These are phyloP conservation scores for Colletotrichum caudatum DNA, from an alignment of 2,329 filamentous ascomycete genomes.

Conservation along the genomic window DNA sequence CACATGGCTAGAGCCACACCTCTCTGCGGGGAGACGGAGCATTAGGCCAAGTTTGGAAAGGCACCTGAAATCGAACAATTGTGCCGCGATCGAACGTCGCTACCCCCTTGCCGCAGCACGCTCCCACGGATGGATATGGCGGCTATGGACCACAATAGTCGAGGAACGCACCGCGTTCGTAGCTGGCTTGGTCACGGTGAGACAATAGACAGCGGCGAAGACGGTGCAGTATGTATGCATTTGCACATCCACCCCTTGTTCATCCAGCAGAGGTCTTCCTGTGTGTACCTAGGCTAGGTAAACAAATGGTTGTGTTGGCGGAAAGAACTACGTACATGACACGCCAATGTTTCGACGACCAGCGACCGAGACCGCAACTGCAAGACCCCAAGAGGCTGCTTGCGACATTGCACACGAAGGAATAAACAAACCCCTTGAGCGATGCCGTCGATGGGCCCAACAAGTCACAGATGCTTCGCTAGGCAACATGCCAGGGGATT, in stretches of 20 bases:
- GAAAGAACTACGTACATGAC: constrained; percentile 12
- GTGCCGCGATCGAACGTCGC: constrained; percentile 40
- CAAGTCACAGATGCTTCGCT: not conserved
- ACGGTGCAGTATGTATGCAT: not conserved
- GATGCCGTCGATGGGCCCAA: not conserved
- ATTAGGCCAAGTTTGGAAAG: constrained; percentile 15
- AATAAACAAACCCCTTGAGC: not conserved
- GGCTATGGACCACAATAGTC: constrained; percentile 15
- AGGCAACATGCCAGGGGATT: not conserved
- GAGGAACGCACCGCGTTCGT: constrained; percentile 22
- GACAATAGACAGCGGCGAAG: constrained; percentile 18
- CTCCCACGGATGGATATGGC: constrained; percentile 38
- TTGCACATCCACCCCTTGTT: constrained; percentile 2
- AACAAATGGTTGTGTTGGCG: constrained; percentile 1
- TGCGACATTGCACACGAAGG: not conserved
- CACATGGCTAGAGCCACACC: constrained; percentile 34
- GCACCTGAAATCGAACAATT: constrained; percentile 42
- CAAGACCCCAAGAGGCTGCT: not conserved
- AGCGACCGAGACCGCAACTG: not conserved
- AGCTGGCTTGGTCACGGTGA: constrained; percentile 17
- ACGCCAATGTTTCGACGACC: constrained; percentile 17
- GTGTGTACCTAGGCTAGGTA: too few relatives aligned
- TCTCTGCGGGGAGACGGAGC: constrained; percentile 41
- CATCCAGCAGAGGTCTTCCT: not conserved
- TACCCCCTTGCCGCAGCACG: constrained; percentile 33